Conservation (phyloP, 192 early-diverging fungal species). For the Jimgerdemannia flammicorona region DNA sequence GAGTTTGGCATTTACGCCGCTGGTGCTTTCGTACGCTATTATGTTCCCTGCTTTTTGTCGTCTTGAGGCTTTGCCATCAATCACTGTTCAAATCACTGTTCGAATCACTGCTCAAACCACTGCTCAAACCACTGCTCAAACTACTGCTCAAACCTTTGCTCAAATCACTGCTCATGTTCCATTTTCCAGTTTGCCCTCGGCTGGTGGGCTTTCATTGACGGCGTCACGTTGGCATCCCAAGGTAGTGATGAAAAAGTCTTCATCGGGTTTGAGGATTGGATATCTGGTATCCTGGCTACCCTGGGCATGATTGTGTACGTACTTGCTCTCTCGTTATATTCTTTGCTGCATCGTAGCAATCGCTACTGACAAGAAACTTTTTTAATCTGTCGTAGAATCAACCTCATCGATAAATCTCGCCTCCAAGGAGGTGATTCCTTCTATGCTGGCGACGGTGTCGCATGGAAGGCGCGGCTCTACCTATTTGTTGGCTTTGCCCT, state of each 20-base stretch:
- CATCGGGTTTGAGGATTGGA: constrained; percentile 58
- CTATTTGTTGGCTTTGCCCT: constrained; percentile 59
- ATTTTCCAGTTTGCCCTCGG: constrained; percentile 47
- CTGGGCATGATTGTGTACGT: constrained; percentile 59
- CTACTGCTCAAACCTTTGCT: neutral
- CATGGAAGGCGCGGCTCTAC: constrained; percentile 45
- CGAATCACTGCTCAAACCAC: too few relatives aligned
- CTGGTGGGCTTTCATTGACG: constrained; percentile 64
- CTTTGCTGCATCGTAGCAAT: too few relatives aligned
- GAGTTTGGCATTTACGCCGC: constrained; percentile 35
- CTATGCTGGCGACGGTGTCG: constrained; percentile 29
- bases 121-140: too few relatives aligned
- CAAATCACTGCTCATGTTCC: neutral
- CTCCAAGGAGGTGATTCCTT: constrained; percentile 41
- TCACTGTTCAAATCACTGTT: too few relatives aligned
- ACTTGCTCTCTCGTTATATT: neutral
- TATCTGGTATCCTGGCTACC: constrained; percentile 50
- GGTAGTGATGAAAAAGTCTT: constrained; percentile 9
- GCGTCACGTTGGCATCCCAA: constrained; percentile 34
- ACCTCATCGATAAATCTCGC: constrained; percentile 47
- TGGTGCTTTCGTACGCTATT: constrained; percentile 27
- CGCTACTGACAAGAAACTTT: too few relatives aligned
- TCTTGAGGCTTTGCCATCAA: too few relatives aligned
- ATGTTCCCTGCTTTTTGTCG: neutral
- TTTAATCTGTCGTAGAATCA: constrained; percentile 32